phyloP scores from a whole-genome alignment of 352 stramenopile genomes.

The Pythium rishiriense region DNA sequence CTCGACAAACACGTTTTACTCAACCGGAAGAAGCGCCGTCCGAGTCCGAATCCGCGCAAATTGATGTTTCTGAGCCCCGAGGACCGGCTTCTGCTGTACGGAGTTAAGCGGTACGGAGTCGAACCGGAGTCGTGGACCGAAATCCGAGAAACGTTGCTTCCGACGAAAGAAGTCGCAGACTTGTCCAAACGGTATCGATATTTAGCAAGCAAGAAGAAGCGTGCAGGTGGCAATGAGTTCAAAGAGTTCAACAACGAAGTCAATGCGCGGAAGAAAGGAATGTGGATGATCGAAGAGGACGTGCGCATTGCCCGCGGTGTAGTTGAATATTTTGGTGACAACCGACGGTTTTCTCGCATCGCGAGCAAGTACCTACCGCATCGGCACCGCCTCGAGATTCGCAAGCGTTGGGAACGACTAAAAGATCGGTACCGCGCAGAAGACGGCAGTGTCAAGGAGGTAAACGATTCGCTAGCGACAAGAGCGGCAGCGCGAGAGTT shows the following conservation, averaged over 20 bases:
- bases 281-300: conserved; percentile 82
- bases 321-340: conserved; percentile 63
- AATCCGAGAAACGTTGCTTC: conserved; percentile 70
- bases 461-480: not conserved
- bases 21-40: conserved; percentile 29
- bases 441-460: conserved; percentile 21
- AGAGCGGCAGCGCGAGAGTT: conserved; percentile 41
- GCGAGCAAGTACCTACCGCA: conserved; percentile 63
- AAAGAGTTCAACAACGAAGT: conserved; percentile 59
- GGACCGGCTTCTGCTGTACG: conserved; percentile 67
- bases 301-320: conserved; percentile 71
- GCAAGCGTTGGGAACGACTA: conserved; percentile 61
- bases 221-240: conserved; percentile 44
- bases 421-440: conserved; percentile 24
- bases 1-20: conserved; percentile 71
- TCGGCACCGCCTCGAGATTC: conserved; percentile 61
- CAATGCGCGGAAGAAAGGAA: conserved; percentile 35
- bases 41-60: conserved; percentile 32
- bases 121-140: conserved; percentile 51
- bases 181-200: conserved; percentile 74
- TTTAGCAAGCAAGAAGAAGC: conserved; percentile 56
- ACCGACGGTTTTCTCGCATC: conserved; percentile 60
- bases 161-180: conserved; percentile 46
- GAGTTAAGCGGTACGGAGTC: conserved; percentile 61
- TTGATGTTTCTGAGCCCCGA: conserved; percentile 49